These are phyloP conservation scores for Eucalyptus lansdowneana DNA, from an alignment of 345 rosid species.

Conservation along the genomic window DNA sequence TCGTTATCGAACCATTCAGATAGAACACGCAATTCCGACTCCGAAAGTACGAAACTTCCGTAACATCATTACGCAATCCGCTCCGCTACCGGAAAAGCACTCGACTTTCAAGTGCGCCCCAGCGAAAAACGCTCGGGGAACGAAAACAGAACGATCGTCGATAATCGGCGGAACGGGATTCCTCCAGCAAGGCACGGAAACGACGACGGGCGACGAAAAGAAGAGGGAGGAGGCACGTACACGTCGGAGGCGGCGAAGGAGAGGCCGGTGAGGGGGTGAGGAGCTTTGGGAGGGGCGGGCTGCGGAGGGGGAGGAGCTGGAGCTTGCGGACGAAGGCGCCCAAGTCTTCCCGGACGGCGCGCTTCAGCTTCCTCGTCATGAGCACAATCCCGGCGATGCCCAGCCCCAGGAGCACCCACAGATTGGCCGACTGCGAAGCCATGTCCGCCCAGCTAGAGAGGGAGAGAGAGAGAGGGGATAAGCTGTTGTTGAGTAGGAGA, in stretches of 20 bases:
- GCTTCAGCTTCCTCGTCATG: conserved; percentile 54
- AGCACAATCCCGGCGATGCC: conserved; percentile 77
- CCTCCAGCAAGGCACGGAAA: not conserved
- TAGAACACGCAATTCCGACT: not conserved
- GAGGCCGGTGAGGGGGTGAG: conserved; percentile 87
- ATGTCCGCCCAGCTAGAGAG: not conserved
- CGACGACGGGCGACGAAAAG: not conserved
- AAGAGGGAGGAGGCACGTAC: conserved; percentile 11
- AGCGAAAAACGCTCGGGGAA: not conserved
- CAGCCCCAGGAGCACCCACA: conserved; percentile 79
- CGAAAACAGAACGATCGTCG: not conserved
- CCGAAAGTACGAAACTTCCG: not conserved
- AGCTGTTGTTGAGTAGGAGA: not conserved
- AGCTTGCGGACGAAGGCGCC: conserved; percentile 85
- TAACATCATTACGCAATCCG: not conserved
- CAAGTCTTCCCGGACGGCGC: conserved; percentile 55
- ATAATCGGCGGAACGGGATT: not conserved
- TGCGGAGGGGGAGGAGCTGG: conserved; percentile 89
- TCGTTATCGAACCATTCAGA: not conserved
- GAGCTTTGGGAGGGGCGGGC: conserved; percentile 97
- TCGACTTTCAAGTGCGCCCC: not conserved
- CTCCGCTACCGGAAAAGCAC: not conserved
- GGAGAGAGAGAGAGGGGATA: not conserved
- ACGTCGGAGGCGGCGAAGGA: conserved; percentile 78
- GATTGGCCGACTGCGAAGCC: conserved; percentile 33